Percentiles rank a stretch among this genome's conserved stretches.
phyloP scores from a whole-genome alignment of 345 rosid species.

The Heritiera littoralis region DNA sequence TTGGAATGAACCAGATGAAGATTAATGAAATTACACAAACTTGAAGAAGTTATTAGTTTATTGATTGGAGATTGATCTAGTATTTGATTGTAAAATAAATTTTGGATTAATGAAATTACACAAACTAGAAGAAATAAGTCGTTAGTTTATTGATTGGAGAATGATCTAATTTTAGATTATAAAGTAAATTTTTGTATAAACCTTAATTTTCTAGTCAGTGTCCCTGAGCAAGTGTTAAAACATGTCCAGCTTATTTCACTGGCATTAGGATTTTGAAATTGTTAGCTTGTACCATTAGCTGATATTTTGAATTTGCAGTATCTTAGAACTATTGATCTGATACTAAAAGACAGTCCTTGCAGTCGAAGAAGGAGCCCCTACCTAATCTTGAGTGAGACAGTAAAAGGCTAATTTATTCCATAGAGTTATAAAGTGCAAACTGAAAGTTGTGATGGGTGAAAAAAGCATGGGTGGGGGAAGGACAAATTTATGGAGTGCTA shows the following conservation, averaged over 20 bases:
- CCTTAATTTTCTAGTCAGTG: not conserved
- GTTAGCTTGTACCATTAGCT: not conserved
- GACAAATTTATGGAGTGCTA: not conserved
- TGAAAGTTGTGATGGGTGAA: slow-evolving; percentile 5
- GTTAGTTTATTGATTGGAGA: not conserved
- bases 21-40: not conserved
- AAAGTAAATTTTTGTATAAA: not conserved
- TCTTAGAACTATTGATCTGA: not conserved
- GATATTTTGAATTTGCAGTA: not conserved
- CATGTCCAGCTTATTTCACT: not conserved
- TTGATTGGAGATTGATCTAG: not conserved
- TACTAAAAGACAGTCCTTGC: too few relatives aligned
- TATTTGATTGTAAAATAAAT: not conserved
- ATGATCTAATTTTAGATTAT: not conserved
- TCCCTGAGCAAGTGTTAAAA: not conserved
- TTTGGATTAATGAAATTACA: not conserved
- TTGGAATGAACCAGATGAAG: not conserved
- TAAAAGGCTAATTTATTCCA: not conserved
- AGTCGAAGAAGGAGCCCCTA: too few relatives aligned
- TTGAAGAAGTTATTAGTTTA: not conserved
- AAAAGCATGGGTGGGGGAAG: slow-evolving; percentile 7
- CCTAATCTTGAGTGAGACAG: not conserved
- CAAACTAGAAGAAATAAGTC: not conserved
- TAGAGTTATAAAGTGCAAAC: not conserved
- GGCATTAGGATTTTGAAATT: slow-evolving; percentile 1